These are phyloP conservation scores for Ceratocystis eucalypticola DNA, from an alignment of 2,329 filamentous ascomycete species.

Conservation along the genomic window DNA sequence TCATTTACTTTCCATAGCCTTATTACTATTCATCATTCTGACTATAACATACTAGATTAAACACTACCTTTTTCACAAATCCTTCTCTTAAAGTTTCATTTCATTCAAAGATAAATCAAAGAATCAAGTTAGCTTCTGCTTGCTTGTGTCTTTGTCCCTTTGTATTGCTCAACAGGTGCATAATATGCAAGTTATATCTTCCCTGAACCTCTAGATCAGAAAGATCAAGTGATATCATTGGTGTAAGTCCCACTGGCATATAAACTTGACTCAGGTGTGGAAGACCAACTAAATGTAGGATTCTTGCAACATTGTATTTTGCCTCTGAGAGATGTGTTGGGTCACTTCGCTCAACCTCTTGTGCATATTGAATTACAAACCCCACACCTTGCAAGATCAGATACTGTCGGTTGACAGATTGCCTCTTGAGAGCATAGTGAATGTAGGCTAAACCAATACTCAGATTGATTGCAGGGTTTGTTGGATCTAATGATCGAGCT, in stretches of 20 bases:
- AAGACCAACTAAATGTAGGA: constrained; percentile 43
- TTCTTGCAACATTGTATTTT: constrained; percentile 65
- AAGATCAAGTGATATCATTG: constrained; percentile 1
- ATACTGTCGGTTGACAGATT: constrained; percentile 80
- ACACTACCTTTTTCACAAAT: no score
- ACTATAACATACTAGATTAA: no score
- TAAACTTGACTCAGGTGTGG: constrained; percentile 20
- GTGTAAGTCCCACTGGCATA: background rate
- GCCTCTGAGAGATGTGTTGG: constrained; percentile 46
- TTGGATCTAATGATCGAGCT: constrained; percentile 57
- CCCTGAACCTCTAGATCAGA: constrained; percentile 14
- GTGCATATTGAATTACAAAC: constrained; percentile 57
- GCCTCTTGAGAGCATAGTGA: constrained; percentile 77
- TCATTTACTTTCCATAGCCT: no score
- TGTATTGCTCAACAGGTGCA: background rate
- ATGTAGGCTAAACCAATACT: constrained; percentile 74
- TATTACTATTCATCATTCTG: no score
- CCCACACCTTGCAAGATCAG: constrained; percentile 71
- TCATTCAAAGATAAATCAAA: no score
- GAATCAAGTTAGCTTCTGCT: no score
- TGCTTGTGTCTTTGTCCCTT: background rate
- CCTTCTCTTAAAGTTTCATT: no score
- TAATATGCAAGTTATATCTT: constrained; percentile 11
- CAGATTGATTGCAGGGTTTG: constrained; percentile 66
- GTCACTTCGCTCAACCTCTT: constrained; percentile 29